Evolutionary conservation across 73 alveolate genomes (phyloP).

Genomic region (Urostyla sp.): DNA sequence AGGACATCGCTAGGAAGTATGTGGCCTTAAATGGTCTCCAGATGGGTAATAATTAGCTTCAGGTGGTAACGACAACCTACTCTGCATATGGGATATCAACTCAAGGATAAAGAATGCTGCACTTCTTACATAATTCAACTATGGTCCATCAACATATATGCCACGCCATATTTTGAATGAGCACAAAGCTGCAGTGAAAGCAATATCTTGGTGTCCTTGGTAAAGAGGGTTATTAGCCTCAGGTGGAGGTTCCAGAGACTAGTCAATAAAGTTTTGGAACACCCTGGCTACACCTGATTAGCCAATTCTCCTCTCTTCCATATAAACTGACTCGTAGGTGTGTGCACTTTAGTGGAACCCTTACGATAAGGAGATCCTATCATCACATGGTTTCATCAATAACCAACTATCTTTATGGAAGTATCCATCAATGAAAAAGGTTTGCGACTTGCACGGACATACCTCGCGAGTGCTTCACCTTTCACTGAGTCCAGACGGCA

Average conservation of each 20-base stretch:
- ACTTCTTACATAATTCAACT: constrained; percentile 48
- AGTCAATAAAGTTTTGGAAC: constrained; percentile 85
- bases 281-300: constrained; percentile 75
- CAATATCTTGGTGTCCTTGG: constrained; percentile 95
- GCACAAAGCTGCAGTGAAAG: constrained; percentile 94
- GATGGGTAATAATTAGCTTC: constrained; percentile 86
- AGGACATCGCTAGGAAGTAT: constrained; percentile 84
- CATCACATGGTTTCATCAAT: constrained; percentile 87
- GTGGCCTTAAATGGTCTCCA: constrained; percentile 89
- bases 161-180: constrained; percentile 73
- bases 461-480: constrained; percentile 89
- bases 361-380: constrained; percentile 86
- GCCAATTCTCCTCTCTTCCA: constrained; percentile 66
- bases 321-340: constrained; percentile 69
- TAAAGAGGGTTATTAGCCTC: constrained; percentile 83
- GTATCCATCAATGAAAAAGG: constrained; percentile 91
- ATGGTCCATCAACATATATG: constrained; percentile 44
- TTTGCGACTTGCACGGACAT: constrained; percentile 97
- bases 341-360: constrained; percentile 88
- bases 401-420: constrained; percentile 96
- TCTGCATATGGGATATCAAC: constrained; percentile 87
- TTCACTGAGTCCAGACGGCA: constrained; percentile 98
- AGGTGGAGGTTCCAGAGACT: constrained; percentile 94
- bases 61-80: constrained; percentile 91
- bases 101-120: constrained; percentile 64